Percentiles rank a stretch among this genome's conserved stretches.
These are phyloP conservation scores for Saturnispora dispora DNA, from an alignment of 805 yeast genomes.

Conservation along the genomic window DNA sequence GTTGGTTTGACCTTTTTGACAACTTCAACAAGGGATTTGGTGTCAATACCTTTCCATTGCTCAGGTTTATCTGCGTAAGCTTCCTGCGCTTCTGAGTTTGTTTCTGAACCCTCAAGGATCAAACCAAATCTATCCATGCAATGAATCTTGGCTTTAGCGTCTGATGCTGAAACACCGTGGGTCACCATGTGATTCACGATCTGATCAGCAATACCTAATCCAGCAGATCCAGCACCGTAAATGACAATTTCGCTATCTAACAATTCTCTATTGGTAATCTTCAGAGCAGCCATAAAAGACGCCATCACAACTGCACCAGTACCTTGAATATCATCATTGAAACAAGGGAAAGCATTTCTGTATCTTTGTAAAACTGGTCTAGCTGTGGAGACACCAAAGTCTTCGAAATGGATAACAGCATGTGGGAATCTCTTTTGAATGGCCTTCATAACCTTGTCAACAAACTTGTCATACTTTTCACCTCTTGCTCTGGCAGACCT, in stretches of 20 bases:
- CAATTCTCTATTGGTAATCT: conserved; percentile 57
- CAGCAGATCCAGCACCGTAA: conserved; percentile 97
- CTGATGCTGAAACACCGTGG: conserved; percentile 62
- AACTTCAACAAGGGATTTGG: conserved; percentile 58
- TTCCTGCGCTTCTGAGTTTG: conserved; percentile 49
- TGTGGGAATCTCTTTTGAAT: conserved; percentile 73
- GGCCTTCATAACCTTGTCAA: conserved; percentile 66
- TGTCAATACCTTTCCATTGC: conserved; percentile 68
- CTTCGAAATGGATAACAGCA: conserved; percentile 93
- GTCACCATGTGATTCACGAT: conserved; percentile 78
- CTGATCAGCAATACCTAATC: conserved; percentile 93
- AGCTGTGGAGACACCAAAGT: conserved; percentile 89
- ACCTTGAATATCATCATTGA: conserved; percentile 97
- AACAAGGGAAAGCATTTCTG: conserved; percentile 68
- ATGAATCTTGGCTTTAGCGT: conserved; percentile 67
- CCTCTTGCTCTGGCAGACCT: conserved; percentile 81
- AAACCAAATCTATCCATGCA: conserved; percentile 82
- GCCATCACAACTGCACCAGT: conserved; percentile 99
- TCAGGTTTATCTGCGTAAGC: conserved; percentile 68
- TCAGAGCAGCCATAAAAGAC: conserved; percentile 82
- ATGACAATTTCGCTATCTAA: conserved; percentile 61
- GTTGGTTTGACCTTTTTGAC: conserved; percentile 74
- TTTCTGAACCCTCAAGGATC: conserved; percentile 49
- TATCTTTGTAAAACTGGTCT: conserved; percentile 74
- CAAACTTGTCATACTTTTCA: conserved; percentile 71